Conservation (phyloP, 1,284 basidiomycete genomes). For the Cutaneotrichosporon daszewskae region DNA sequence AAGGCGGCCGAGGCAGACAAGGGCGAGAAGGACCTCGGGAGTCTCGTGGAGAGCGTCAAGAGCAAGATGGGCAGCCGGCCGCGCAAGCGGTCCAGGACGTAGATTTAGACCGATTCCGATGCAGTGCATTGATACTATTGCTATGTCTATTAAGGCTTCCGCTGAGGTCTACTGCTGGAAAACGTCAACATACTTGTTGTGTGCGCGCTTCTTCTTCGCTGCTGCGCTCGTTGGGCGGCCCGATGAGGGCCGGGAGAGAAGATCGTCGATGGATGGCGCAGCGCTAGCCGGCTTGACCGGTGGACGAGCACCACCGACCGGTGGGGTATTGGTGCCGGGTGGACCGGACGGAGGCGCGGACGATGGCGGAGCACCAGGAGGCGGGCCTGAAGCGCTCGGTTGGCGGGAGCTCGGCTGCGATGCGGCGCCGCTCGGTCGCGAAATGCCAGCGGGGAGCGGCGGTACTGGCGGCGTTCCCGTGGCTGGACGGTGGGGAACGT, state of each 20-base stretch:
- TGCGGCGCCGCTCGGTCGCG: conserved; percentile 1
- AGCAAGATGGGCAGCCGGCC: conserved; percentile 53
- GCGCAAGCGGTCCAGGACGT: conserved; percentile 24
- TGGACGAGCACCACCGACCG: conserved; percentile 4
- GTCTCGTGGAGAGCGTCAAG: conserved; percentile 78
- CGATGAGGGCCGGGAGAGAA: conserved; percentile 40
- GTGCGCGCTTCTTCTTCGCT: conserved; percentile 65
- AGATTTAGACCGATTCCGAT: background rate
- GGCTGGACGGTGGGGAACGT: conserved; percentile 30
- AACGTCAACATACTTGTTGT: conserved; percentile 67
- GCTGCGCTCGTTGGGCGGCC: conserved; percentile 38
- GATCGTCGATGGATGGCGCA: conserved; percentile 46
- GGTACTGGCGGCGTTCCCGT: conserved; percentile 26
- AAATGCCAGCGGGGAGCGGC: conserved; percentile 47
- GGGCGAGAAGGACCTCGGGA: conserved; percentile 54
- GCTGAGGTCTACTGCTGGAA: conserved; percentile 20
- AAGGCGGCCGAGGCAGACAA: conserved; percentile 5
- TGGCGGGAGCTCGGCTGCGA: background rate
- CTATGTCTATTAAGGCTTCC: background rate
- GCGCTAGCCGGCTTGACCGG: conserved; percentile 51
- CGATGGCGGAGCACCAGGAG: background rate
- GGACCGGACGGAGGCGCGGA: background rate
- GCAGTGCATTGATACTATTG: background rate
- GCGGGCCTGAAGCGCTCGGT: conserved; percentile 15
- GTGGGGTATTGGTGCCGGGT: background rate